These are phyloP conservation scores for Fibroporia radiculosa DNA, from an alignment of 768 basidiomycete species.

Conservation along the genomic window DNA sequence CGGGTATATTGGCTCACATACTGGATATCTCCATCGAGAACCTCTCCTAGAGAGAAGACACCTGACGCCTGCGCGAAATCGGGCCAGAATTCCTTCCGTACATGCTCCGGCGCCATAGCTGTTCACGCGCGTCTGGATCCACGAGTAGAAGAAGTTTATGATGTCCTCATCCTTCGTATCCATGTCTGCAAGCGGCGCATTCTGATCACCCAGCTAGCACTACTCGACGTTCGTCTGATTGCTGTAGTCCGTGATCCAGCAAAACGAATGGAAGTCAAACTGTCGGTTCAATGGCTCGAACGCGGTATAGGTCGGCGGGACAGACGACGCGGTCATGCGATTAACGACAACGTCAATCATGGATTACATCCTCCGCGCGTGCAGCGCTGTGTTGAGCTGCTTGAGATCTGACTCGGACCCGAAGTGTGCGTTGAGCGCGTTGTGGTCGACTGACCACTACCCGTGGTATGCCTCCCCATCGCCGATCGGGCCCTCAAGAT, in stretches of 20 bases:
- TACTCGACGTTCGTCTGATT: slow-evolving; percentile 44
- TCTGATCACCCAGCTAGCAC: slow-evolving; percentile 53
- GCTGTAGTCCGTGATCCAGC: slow-evolving; percentile 33
- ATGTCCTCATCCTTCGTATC: slow-evolving; percentile 45
- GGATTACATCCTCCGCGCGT: slow-evolving; percentile 48
- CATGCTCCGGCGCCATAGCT: slow-evolving; percentile 48
- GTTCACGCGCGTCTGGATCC: slow-evolving; percentile 39
- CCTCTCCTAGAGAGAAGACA: slow-evolving; percentile 51
- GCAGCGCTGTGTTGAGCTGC: slow-evolving; percentile 38
- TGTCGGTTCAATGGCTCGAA: slow-evolving; percentile 27
- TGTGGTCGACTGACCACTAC: slow-evolving; percentile 44
- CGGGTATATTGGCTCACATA: slow-evolving; percentile 35
- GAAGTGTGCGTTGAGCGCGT: slow-evolving; percentile 43
- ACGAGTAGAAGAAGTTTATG: slow-evolving; percentile 33
- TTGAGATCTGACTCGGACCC: slow-evolving; percentile 45
- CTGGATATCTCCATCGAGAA: slow-evolving; percentile 32
- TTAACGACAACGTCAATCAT: slow-evolving; percentile 62
- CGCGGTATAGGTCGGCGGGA: slow-evolving; percentile 14
- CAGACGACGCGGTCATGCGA: slow-evolving; percentile 39
- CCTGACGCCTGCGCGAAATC: slow-evolving; percentile 39
- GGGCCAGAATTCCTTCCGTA: slow-evolving; percentile 49
- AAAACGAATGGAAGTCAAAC: slow-evolving; percentile 31
- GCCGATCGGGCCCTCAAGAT: slow-evolving; percentile 38
- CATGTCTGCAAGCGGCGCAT: slow-evolving; percentile 46
- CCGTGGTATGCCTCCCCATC: slow-evolving; percentile 55